Evolutionary conservation across 331 rosid genomes (phyloP), one percentile per base, ranked within the genome.

Genomic region (Malus hybrid): DNA sequence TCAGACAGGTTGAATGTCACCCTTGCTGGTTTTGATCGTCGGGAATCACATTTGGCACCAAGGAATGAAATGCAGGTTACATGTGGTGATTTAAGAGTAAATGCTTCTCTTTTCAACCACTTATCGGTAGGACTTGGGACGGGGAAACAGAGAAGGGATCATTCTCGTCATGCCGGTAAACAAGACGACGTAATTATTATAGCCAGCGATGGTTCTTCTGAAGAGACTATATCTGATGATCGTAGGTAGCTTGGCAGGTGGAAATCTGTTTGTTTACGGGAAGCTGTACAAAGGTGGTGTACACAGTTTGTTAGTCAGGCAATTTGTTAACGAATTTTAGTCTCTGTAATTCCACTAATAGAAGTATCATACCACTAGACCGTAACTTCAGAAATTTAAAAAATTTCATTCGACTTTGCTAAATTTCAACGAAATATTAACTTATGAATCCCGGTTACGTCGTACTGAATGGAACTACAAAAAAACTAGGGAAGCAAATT

Each of bases 151-250:
- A 79, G 69, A 59, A 80, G 65, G 80, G 65, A 82, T 65, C 71
- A 60, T 42, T 76, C 65, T 70, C 55, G 6, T 54, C 28, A 48
- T 60, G 79, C 15, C 13, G 76, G 18, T 39, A 84, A 79, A 67
- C 76, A 71, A 44, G 82, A 76, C 27, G 72, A 81, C 12, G 77
- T 86, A 80, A 88, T 90, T 56, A 57, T 88, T 16, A 81, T 88
- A 22, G 87, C 86, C 48, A 83, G 89, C 52, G 92, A 86, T 55
- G 85, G n/a, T n/a, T n/a, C n/a, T n/a, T n/a, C n/a, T n/a, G n/a
- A n/a, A n/a, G n/a, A n/a, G n/a, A n/a, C n/a, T 36, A 79, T 87
- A 84, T 90, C 90, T 7, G 95, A 84, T 78, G 89, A 86, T 56
- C 76, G 28, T 65, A 24, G 62, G 66, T 52, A 72, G 20, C 66